Conservation (phyloP, 345 rosid genomes). For the Bretschneidera sinensis region DNA sequence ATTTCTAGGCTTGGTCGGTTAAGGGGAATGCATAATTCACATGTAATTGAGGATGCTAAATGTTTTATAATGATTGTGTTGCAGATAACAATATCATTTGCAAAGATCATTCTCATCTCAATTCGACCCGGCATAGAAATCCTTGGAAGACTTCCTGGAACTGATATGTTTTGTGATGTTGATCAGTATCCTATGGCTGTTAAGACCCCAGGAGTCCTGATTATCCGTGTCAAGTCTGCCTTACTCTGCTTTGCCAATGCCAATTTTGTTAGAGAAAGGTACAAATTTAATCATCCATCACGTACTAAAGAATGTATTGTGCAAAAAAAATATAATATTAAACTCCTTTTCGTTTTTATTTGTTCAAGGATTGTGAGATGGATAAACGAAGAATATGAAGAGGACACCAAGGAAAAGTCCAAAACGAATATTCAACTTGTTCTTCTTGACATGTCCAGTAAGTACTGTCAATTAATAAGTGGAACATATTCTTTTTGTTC, state of each 20-base stretch:
- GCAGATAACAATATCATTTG: slow-evolving; percentile 73
- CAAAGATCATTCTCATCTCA: slow-evolving; percentile 65
- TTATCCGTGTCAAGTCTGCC: slow-evolving; percentile 65
- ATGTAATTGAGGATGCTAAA: no score
- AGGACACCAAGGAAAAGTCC: slow-evolving; percentile 20
- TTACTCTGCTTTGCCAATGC: slow-evolving; percentile 90
- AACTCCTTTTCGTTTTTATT: not conserved
- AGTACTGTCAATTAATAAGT: slow-evolving; percentile 14
- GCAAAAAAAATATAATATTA: no score
- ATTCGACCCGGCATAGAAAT: slow-evolving; percentile 67
- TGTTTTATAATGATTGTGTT: not conserved
- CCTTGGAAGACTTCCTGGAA: slow-evolving; percentile 67
- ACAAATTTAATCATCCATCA: slow-evolving; percentile 2
- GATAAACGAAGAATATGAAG: slow-evolving; percentile 37
- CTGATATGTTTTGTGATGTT: slow-evolving; percentile 46
- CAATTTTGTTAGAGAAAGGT: slow-evolving; percentile 66
- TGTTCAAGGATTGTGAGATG: slow-evolving; percentile 49
- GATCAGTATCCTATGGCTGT: slow-evolving; percentile 83
- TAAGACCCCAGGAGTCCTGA: slow-evolving; percentile 44
- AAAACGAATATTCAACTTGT: slow-evolving; percentile 42
- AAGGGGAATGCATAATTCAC: no score
- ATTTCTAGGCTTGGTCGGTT: no score
- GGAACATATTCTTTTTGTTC: not conserved
- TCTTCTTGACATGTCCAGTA: slow-evolving; percentile 87
- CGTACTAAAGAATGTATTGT: no score